Evolutionary conservation across 2,329 filamentous ascomycete species (phyloP).

Genomic region (Trichoderma sp.): DNA sequence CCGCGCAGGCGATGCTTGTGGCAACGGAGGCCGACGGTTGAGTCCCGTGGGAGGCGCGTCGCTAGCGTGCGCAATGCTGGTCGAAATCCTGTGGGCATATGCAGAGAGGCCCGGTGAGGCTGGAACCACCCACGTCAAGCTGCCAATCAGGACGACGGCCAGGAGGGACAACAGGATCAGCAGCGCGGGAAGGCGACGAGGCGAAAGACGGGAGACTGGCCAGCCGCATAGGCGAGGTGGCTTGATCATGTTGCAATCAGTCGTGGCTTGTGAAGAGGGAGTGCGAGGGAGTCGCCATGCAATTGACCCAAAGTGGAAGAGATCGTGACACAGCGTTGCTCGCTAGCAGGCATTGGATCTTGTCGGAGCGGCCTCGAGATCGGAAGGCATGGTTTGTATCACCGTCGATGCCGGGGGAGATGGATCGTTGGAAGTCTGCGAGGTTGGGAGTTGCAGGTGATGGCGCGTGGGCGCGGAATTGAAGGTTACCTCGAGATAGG

Average conservation of each 20-base stretch:
- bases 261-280: neutral
- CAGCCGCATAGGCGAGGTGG: constrained; percentile 48
- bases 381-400: neutral
- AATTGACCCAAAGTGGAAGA: neutral
- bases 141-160: constrained; percentile 57
- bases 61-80: constrained; percentile 46
- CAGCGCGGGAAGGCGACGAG: constrained; percentile 56
- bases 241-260: constrained; percentile 36
- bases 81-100: constrained; percentile 53
- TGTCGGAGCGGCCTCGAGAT: neutral
- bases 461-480: neutral
- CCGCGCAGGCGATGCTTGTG: constrained; percentile 67
- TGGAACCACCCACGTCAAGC: constrained; percentile 53
- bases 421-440: neutral
- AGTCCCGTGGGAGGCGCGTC: constrained; percentile 51
- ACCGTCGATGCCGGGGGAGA: neutral
- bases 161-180: constrained; percentile 56
- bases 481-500: too few relatives aligned
- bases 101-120: constrained; percentile 52
- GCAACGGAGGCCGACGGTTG: constrained; percentile 68
- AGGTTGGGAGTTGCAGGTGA: neutral
- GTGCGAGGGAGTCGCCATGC: neutral
- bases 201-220: constrained; percentile 53
- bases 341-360: too few relatives aligned
- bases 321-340: neutral